Evolutionary conservation across 768 basidiomycete species (phyloP), one percentile per base, ranked within the genome.

Genomic region (Mycena maculata): DNA sequence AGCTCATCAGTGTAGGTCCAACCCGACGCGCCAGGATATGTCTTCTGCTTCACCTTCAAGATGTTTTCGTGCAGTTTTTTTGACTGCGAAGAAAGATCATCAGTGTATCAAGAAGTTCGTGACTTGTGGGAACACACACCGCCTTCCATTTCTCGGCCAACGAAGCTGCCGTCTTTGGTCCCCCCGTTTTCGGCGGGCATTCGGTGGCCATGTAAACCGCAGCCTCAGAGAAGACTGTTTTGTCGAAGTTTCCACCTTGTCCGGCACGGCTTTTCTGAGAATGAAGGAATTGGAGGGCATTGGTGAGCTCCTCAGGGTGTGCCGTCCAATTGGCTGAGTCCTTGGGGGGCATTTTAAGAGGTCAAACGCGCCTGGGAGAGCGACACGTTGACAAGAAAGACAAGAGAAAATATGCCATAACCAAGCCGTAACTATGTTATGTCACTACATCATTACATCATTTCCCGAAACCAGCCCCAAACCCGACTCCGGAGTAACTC

Each of bases 1-100:
- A 27, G 2, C 12, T 68, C 54, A 9, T 68, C 36, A 27, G 22
- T 50, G 41, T 63, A 68, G 1, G 61, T 55, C 53, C 58, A 68
- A 3, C 67, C 67, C 5, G 61, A 63, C 10, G 53, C 45, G 47
- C 63, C 63, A 1, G 47, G 41, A 12, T 47, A 47, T 23, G 5
- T 4, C 45, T 47, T 47, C 45, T 65, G 55, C 45, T 58, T 65
- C 3, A 52, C 41, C 22, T 58, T 10, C 30, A 57, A 45, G 28
- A 65, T 27, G 18, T 25, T 16, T 15, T 65, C 64, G 30, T 48
- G 30, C 33, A 59, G 42, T 41, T 50, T 49, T 13, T 33, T 22
- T 4, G 15, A 25, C 64, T 65, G 60, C 23, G n/a, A n/a, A n/a
- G n/a, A n/a, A n/a, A n/a, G n/a, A n/a, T n/a, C n/a, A 20, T 15